A percentile compares a stretch with the other conserved stretches of the same genome.
phyloP scores from a whole-genome alignment of 225 moss, liverwort and hornwort genomes.

The Rhytidiadelphus loreus region DNA sequence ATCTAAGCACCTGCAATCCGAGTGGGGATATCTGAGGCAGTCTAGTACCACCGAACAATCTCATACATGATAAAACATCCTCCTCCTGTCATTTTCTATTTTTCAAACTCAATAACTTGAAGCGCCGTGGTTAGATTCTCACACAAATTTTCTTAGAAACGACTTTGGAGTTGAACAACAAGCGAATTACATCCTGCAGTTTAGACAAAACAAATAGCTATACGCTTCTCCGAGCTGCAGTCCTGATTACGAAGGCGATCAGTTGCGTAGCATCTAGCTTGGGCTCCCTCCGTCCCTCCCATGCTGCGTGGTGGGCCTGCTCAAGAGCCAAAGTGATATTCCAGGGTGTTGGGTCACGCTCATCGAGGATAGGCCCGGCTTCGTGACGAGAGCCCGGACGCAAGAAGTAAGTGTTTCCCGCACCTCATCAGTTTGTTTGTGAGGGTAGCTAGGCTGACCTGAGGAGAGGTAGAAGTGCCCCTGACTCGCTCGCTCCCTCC shows the following conservation, averaged over 20 bases:
- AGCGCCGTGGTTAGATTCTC: background rate
- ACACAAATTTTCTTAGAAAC: no score
- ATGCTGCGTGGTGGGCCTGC: slow-evolving; percentile 42
- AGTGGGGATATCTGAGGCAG: background rate
- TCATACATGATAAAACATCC: background rate
- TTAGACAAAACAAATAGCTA: no score
- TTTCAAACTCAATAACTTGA: background rate
- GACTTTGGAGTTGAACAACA: background rate
- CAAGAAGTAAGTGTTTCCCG: slow-evolving; percentile 40
- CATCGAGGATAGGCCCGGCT: slow-evolving; percentile 4
- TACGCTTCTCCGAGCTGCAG: background rate
- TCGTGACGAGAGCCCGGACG: background rate
- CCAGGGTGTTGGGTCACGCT: slow-evolving; percentile 8
- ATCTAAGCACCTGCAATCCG: background rate
- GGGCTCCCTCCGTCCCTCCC: background rate
- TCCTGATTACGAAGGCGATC: background rate
- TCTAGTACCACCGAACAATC: background rate
- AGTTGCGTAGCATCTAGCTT: background rate
- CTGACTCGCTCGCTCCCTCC: background rate
- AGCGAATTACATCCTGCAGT: background rate
- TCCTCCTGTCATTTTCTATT: background rate
- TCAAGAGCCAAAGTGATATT: slow-evolving; percentile 21
- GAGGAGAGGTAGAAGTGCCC: background rate
- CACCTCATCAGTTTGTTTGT: slow-evolving; percentile 1
- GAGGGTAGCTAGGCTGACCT: background rate